Conservation (phyloP, 225 moss, liverwort and hornwort species). For the Bryoerythrophyllum caledonicum region DNA sequence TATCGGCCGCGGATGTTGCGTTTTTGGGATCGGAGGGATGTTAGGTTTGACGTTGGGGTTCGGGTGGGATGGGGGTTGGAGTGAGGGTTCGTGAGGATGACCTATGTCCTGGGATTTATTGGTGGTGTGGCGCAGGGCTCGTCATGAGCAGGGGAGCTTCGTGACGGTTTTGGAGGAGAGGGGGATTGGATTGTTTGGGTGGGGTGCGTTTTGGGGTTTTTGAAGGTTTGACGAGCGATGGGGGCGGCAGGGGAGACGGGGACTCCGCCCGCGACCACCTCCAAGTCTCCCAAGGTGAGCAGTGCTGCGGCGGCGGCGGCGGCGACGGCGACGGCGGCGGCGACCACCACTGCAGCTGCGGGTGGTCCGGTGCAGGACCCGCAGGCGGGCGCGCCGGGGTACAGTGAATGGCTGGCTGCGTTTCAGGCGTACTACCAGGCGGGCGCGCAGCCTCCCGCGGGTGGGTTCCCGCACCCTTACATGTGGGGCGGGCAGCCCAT, state of each 20-base stretch:
- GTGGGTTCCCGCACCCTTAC: conserved; percentile 56
- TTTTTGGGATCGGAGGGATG: too few relatives aligned
- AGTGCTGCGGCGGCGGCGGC: background rate
- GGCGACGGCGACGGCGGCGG: background rate
- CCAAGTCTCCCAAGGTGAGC: conserved; percentile 43
- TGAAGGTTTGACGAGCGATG: conserved; percentile 39
- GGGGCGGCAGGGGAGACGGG: conserved; percentile 57
- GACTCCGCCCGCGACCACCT: conserved; percentile 40
- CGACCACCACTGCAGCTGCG: background rate
- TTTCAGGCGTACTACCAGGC: conserved; percentile 66
- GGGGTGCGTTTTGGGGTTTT: conserved; percentile 17
- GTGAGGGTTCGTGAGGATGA: too few relatives aligned
- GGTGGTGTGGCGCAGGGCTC: too few relatives aligned
- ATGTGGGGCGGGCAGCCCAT: conserved; percentile 69
- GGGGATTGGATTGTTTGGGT: too few relatives aligned
- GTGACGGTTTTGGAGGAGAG: background rate
- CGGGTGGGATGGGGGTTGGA: too few relatives aligned
- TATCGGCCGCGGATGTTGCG: too few relatives aligned
- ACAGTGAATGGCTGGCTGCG: conserved; percentile 63
- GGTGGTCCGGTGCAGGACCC: conserved; percentile 28
- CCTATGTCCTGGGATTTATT: too few relatives aligned
- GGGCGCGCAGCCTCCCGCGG: conserved; percentile 51
- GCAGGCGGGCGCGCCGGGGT: conserved; percentile 40
- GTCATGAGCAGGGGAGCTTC: too few relatives aligned
- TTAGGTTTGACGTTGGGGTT: too few relatives aligned